These are phyloP conservation scores for Miscanthus lutarioriparius DNA, from an alignment of 176 grass and related monocot genomes.

Conservation along the genomic window DNA sequence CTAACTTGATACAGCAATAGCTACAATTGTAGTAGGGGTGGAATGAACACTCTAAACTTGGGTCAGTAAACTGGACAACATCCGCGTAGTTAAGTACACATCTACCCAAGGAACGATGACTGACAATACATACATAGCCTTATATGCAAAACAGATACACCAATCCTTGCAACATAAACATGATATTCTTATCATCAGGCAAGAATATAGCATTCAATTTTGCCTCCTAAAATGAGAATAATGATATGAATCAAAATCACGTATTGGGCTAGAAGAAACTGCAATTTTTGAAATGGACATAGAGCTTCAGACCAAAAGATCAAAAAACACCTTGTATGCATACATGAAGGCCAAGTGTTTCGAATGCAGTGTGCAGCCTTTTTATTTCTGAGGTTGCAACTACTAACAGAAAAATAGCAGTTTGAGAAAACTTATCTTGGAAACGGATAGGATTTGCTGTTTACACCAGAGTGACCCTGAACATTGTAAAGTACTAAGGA, in stretches of 20 bases:
- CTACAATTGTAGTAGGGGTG: background rate
- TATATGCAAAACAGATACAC: background rate
- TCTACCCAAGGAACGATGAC: background rate
- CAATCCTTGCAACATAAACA: background rate
- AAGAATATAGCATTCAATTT: background rate
- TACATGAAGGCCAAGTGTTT: background rate
- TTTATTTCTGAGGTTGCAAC: background rate
- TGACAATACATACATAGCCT: background rate
- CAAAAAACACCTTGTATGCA: background rate
- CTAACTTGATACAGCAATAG: background rate
- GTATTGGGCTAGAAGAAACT: background rate
- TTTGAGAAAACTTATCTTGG: constrained; percentile 15
- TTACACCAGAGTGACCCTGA: constrained; percentile 7
- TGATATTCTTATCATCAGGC: background rate
- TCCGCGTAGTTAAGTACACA: background rate
- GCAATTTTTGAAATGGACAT: background rate
- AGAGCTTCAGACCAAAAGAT: background rate
- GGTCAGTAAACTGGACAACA: background rate
- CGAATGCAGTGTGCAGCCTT: background rate
- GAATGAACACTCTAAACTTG: background rate
- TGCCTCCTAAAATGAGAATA: constrained; percentile 5
- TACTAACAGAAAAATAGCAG: constrained; percentile 3
- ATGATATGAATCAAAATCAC: constrained; percentile 1
- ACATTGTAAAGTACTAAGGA: constrained; percentile 20
- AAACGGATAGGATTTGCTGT: constrained; percentile 10